Percentiles rank a stretch among this genome's conserved stretches.
Evolutionary conservation across 805 yeast genomes (phyloP).

Genomic region (Blastobotrys americana): DNA sequence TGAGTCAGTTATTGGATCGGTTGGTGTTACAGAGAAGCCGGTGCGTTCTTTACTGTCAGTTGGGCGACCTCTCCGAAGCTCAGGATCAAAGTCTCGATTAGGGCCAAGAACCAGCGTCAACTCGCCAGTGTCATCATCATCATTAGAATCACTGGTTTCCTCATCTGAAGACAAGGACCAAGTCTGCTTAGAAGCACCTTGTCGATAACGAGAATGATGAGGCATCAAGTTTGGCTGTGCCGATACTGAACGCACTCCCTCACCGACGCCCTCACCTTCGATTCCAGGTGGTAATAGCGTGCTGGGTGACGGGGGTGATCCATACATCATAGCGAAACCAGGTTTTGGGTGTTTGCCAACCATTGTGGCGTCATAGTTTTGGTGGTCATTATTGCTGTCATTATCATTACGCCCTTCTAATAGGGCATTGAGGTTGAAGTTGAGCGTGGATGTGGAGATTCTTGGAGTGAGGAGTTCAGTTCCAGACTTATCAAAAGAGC

Average conservation of each 20-base stretch:
- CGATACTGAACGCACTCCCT: background rate
- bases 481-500: no score
- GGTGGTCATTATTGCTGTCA: slow-evolving; percentile 1
- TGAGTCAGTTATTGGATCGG: no score
- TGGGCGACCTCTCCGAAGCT: no score
- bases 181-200: slow-evolving; percentile 4
- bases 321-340: background rate
- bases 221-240: background rate
- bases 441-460: slow-evolving; percentile 13
- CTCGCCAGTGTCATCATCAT: slow-evolving; percentile 20
- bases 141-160: slow-evolving; percentile 17
- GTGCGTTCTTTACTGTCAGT: no score
- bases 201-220: background rate
- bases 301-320: background rate
- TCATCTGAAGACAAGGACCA: slow-evolving; percentile 12
- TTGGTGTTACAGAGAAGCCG: no score
- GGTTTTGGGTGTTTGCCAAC: background rate
- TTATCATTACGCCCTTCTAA: slow-evolving; percentile 11
- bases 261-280: background rate
- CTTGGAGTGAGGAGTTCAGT: no score
- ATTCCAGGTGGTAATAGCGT: background rate
- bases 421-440: slow-evolving; percentile 17
- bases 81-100: background rate
- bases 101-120: slow-evolving; percentile 22
- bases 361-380: background rate